These are phyloP conservation scores for Pichia sp. DNA, from an alignment of 1,139 yeast genomes.

Conservation along the genomic window DNA sequence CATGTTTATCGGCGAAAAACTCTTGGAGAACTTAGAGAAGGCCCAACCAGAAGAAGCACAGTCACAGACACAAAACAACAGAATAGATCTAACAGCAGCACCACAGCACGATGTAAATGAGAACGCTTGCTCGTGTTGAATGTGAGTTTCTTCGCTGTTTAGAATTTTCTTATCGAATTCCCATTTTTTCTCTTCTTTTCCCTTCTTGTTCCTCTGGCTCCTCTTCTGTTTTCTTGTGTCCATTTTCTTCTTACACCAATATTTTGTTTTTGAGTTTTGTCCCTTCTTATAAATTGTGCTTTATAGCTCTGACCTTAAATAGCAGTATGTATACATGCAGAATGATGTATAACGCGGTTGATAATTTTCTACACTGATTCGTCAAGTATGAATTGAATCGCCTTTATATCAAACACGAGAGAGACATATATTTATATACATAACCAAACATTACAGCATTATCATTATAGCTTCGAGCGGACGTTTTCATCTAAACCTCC, in stretches of 20 bases:
- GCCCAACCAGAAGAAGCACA: constrained; percentile 19
- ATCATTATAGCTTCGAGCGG: constrained; percentile 39
- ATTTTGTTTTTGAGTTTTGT: background rate
- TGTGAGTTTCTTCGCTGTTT: background rate
- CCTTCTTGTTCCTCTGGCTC: background rate
- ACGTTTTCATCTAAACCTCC: constrained; percentile 32
- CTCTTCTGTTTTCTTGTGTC: background rate
- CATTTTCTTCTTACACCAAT: background rate
- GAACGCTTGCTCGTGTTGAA: constrained; percentile 20
- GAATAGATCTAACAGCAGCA: constrained; percentile 39
- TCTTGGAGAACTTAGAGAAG: constrained; percentile 47
- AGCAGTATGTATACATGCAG: background rate
- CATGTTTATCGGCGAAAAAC: constrained; percentile 80
- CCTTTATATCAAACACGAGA: background rate
- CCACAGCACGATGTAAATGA: constrained; percentile 16
- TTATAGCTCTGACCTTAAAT: background rate
- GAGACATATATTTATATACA: background rate
- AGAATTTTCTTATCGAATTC: background rate
- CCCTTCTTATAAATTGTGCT: background rate
- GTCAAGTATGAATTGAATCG: background rate
- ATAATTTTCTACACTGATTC: background rate
- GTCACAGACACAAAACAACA: constrained; percentile 21
- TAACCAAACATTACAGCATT: background rate
- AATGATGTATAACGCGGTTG: background rate
- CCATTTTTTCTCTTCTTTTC: background rate